Evolutionary conservation across 441 rosid genomes (phyloP), one percentile per base, ranked within the genome.

Genomic region (Gossypium schwendimanii): DNA sequence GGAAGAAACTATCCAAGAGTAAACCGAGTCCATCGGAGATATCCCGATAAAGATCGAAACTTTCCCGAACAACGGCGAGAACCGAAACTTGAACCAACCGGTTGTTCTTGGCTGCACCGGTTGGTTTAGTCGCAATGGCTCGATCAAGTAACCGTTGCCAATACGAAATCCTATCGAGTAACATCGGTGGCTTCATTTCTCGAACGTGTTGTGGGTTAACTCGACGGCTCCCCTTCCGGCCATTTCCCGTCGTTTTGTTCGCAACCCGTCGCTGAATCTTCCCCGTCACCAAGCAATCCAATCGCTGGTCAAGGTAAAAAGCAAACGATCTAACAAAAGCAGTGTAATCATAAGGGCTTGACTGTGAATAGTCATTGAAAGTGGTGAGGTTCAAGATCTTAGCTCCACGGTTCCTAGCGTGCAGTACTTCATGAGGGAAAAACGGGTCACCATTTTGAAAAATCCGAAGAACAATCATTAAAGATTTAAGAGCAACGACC

Each of bases 101-200:
- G 81, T 86, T 87, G 4, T 76, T 24, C 79, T 75, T 84, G 28
- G 98, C 89, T 1, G 83, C 83, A 3, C 95, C 97, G 0, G 92
- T 86, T 0, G 98, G 98, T 26, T 78, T 78, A 0, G 87, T 82
- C 23, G 85, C 88, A 2, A 92, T 81, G 20, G 88, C 92, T 78
- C 92, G 79, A 65, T 94, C 98, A 0, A 94, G 92, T 78, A 94
- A 45, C 44, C 84, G 84, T 49, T 91, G 98, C 98, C 97, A 91
- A 54, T 75, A 77, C 0, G 81, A 69, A 26, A 94, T 86, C 73
- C 78, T 87, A 23, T 88, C 91, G 11, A 94, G 82, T 73, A 92
- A 63, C 82, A 84, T 70, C 0, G 78, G 71, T 0, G 97, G 96
- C 63, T 88, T 91, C 91, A 91, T 89, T 57, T 87, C 90, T 17